Base-by-base conservation (phyloP, 345 rosid genomes). In the Camelina hispida region DNA sequence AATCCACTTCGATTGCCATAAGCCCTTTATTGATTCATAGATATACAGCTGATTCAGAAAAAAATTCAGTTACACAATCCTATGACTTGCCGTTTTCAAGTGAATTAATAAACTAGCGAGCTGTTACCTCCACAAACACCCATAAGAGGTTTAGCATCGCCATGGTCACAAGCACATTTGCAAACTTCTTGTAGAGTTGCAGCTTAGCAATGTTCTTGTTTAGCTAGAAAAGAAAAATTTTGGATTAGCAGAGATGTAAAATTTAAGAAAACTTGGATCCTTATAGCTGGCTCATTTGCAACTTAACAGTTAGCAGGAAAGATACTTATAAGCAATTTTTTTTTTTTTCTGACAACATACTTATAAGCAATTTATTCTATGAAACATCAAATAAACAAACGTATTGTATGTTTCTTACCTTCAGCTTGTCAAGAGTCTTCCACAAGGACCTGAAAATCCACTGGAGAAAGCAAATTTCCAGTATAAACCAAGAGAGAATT, bases 1-100 rank as follows among this genome's bases (percentile, higher is more conserved):
- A 66, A 85, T 83, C 97, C 97, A 92, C n/a, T 87, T 87, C 72
- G 82, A 72, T 87, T 81, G 89, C 93, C 97, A 91, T 72, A 87
- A 78, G 85, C 87, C 93, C 65, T 89, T 88, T 59, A 85, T 73
- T 13, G 96, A 90, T 57, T 88, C 90, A 38, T 89, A 86, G 81
- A 89, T 85, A 85, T 89, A 85, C 25, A 91, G 68, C 96, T 89
- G 81, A 34, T 22, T 69, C 22, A 77, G 77, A 81, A 32, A 51
- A 25, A 17, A 6, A 72, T 15, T 38, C 20, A 67, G 40, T 46
- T 16, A 40, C 35, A 17, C 70, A 42, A 23, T 62, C 56, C 15
- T 55, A 37, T 25, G 38, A 43, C 17, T 69, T 42, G 47, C 20
- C 35, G 4, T 20, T 13, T 17, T 28, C 23, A 52, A 32, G 47